Evolutionary conservation across 768 basidiomycete species (phyloP).

Genomic region (Pleurotus sapidus): DNA sequence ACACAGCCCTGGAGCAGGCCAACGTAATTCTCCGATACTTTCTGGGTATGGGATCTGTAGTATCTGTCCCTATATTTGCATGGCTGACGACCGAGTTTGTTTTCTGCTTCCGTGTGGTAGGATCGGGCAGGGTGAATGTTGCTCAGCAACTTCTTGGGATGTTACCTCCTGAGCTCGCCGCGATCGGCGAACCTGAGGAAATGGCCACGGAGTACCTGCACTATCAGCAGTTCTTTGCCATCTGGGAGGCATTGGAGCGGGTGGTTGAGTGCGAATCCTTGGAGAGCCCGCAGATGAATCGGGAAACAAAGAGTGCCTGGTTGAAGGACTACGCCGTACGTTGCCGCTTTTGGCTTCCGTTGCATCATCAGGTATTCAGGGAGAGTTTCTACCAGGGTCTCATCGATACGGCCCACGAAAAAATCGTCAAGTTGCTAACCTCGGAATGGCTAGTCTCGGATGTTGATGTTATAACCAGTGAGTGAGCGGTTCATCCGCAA

Average conservation of each 20-base stretch:
- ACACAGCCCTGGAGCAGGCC: slow-evolving; percentile 79
- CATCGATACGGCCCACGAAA: slow-evolving; percentile 62
- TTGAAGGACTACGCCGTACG: slow-evolving; percentile 60
- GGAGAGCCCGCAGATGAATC: slow-evolving; percentile 54
- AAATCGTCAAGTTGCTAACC: slow-evolving; percentile 67
- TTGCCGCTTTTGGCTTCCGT: background rate
- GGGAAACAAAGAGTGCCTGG: slow-evolving; percentile 60
- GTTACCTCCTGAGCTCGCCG: slow-evolving; percentile 62
- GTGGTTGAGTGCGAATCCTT: slow-evolving; percentile 60
- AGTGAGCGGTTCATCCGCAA: slow-evolving; percentile 10
- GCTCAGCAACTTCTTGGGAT: slow-evolving; percentile 57
- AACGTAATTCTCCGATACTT: slow-evolving; percentile 89
- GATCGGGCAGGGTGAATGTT: slow-evolving; percentile 68
- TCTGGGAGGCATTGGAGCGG: slow-evolving; percentile 64
- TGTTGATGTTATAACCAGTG: slow-evolving; percentile 39
- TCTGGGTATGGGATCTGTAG: slow-evolving; percentile 54
- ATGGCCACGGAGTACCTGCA: slow-evolving; percentile 74
- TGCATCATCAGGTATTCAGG: background rate
- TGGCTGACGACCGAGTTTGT: background rate
- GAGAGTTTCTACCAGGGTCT: slow-evolving; percentile 35
- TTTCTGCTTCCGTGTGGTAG: slow-evolving; percentile 31
- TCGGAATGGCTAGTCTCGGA: slow-evolving; percentile 75
- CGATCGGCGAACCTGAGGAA: slow-evolving; percentile 67
- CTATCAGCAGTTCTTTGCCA: slow-evolving; percentile 75
- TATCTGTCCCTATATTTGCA: background rate